phyloP scores from a whole-genome alignment of 176 grass and related monocot species.

The Microstegium vimineum region DNA sequence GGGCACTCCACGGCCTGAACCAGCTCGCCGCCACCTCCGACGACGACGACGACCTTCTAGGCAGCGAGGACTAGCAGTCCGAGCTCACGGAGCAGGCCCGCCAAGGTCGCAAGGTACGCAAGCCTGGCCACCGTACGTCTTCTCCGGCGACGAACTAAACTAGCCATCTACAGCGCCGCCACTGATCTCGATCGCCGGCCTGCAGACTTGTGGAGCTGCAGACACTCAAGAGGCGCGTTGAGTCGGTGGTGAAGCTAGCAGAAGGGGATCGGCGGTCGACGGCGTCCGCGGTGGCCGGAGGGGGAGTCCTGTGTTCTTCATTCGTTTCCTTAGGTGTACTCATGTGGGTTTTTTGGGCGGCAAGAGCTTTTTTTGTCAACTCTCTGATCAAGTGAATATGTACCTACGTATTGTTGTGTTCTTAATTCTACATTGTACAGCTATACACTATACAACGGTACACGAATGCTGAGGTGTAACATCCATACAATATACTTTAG shows the following conservation, averaged over 20 bases:
- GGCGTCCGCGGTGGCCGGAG: background rate
- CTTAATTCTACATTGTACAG: conserved; percentile 7
- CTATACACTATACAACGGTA: conserved; percentile 17
- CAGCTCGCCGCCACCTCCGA: conserved; percentile 7
- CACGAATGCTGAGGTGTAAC: conserved; percentile 16
- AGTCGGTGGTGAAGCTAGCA: conserved; percentile 10
- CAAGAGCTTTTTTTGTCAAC: conserved; percentile 3
- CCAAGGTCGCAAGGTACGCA: conserved; percentile 40
- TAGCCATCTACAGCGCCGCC: background rate
- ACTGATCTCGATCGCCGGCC: background rate
- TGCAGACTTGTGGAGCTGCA: conserved; percentile 52
- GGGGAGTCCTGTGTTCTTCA: background rate
- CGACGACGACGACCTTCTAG: conserved; percentile 18
- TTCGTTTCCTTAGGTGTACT: conserved; percentile 1
- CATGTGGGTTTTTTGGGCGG: conserved; percentile 1
- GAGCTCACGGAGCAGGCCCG: conserved; percentile 46
- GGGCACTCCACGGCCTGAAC: conserved; percentile 45
- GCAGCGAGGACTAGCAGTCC: conserved; percentile 25
- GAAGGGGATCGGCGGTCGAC: background rate
- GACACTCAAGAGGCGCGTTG: conserved; percentile 28
- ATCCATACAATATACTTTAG: background rate
- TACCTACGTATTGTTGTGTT: conserved; percentile 10
- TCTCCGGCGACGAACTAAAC: background rate
- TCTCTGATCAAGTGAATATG: conserved; percentile 16
- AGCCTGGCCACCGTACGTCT: background rate